Evolutionary conservation across 164 flowering plant genomes (phyloP), one percentile per base, ranked within the genome.

Genomic region (Tinospora cordifolia): DNA sequence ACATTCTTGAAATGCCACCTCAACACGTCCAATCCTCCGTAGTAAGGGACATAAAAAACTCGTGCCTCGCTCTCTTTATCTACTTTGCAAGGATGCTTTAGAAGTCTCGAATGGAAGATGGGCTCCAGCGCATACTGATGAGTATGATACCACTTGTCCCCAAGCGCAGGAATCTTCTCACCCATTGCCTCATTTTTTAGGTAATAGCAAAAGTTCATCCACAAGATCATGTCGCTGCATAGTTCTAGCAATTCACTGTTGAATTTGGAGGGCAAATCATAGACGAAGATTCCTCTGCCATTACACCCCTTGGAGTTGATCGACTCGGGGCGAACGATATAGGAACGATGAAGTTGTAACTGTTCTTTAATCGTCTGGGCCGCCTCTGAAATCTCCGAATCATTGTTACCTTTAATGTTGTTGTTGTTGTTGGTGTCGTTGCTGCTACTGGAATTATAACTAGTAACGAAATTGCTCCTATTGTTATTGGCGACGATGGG

Each of bases 31-130:
- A 90, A 46, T 1, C 92, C 96, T 2, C 89, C 93, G 69, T 86
- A 92, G 58, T 73, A 92, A 6, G 98, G 98, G 36, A 92, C 93
- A 73, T 85, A 92, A 69, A 92, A 88, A n/a, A 90, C 87, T 71
- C 82, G 81, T 0, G 93, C 96, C 17, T 84, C 83, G 19, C 75
- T 70, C 40, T 67, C 75, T 25, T 87, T 75, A 59, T 82, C 64
- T 26, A 85, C 89, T 73, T 93, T 80, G 69, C 97, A 92, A 21
- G 86, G 90, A 75, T 92, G 95, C 70, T 79, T 86, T 60, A 83
- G 65, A 25, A 86, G 76, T 39, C 89, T 76, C 0, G 88, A 71
- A 68, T 92, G 96, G 66, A 92, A 90, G 6, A 92, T 88, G 0
- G 83, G 87, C 70, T 92, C 98, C 34, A 90, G 75, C 0, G 91